Evolutionary conservation across 345 rosid species (phyloP).

Genomic region (Rhodamnia rubescens): DNA sequence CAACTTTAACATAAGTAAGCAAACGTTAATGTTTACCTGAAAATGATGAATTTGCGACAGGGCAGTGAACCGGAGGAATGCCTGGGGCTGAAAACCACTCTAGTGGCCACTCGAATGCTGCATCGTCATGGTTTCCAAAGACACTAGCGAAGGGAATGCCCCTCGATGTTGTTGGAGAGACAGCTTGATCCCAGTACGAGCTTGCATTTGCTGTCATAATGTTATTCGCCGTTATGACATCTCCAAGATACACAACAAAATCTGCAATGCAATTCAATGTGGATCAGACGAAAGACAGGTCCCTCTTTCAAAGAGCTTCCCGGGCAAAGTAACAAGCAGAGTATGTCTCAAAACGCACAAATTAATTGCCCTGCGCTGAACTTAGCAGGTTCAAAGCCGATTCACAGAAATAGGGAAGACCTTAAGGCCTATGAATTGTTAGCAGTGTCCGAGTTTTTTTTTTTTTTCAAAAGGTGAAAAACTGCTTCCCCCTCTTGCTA

Average conservation of each 20-base stretch:
- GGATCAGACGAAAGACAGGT: not conserved
- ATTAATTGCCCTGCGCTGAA: not conserved
- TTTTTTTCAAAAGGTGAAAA: too few relatives aligned
- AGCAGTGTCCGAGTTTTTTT: not conserved
- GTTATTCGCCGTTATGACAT: slow-evolving; percentile 78
- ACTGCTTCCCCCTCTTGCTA: not conserved
- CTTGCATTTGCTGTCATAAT: slow-evolving; percentile 63
- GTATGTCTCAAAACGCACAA: not conserved
- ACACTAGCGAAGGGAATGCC: slow-evolving; percentile 67
- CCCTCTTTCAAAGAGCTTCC: not conserved
- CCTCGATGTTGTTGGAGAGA: slow-evolving; percentile 60
- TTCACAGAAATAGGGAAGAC: not conserved
- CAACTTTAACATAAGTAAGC: not conserved
- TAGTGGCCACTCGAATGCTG: slow-evolving; percentile 64
- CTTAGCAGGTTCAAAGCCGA: not conserved
- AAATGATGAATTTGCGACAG: slow-evolving; percentile 17
- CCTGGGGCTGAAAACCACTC: slow-evolving; percentile 78
- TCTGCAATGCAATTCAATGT: slow-evolving; percentile 22
- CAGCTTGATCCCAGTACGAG: slow-evolving; percentile 68
- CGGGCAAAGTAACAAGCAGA: not conserved
- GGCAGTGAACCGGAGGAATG: slow-evolving; percentile 53
- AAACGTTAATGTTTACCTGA: not conserved
- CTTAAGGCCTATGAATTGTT: not conserved
- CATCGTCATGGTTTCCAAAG: slow-evolving; percentile 88
- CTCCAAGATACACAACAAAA: slow-evolving; percentile 84